Percentiles rank a stretch among this genome's conserved stretches.
Conservation (phyloP, 2,329 filamentous ascomycete species). For the Beauveria sp. region DNA sequence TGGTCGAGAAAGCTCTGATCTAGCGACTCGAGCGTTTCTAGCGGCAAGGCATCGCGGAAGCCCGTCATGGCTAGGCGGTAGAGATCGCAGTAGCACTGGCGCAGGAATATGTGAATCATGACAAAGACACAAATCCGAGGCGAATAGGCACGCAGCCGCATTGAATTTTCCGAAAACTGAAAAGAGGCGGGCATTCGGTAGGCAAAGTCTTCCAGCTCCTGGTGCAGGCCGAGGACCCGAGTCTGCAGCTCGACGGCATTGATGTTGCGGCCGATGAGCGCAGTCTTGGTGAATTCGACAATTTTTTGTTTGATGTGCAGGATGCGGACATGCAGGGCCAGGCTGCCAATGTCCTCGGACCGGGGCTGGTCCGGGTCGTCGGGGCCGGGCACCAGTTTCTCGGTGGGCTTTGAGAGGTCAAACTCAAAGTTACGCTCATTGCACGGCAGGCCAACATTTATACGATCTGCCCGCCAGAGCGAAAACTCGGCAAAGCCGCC, state of each 20-base stretch:
- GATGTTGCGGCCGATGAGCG: conserved; percentile 27
- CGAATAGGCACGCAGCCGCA: conserved; percentile 48
- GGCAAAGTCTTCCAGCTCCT: conserved; percentile 45
- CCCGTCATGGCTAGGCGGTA: conserved; percentile 46
- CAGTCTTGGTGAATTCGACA: conserved; percentile 43
- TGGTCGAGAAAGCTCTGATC: conserved; percentile 41
- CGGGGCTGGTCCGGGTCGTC: conserved; percentile 31
- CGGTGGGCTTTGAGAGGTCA: conserved; percentile 47
- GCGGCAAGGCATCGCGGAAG: conserved; percentile 42
- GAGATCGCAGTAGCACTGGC: conserved; percentile 50
- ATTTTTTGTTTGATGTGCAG: conserved; percentile 47
- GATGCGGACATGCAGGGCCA: conserved; percentile 49
- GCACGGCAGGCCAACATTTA: conserved; percentile 34
- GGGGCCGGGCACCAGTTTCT: conserved; percentile 39
- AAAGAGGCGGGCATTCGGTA: conserved; percentile 46
- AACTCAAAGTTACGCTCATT: conserved; percentile 45
- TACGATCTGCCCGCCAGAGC: conserved; percentile 33
- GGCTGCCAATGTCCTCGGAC: conserved; percentile 46
- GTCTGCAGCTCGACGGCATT: conserved; percentile 35
- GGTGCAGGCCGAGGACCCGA: conserved; percentile 37
- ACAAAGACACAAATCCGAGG: conserved; percentile 49
- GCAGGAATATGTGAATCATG: conserved; percentile 54
- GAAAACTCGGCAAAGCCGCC: conserved; percentile 37
- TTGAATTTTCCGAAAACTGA: conserved; percentile 48
- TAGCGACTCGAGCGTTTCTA: conserved; percentile 34